Conservation (phyloP, 345 rosid species). For the Cardamine resedifolia region DNA sequence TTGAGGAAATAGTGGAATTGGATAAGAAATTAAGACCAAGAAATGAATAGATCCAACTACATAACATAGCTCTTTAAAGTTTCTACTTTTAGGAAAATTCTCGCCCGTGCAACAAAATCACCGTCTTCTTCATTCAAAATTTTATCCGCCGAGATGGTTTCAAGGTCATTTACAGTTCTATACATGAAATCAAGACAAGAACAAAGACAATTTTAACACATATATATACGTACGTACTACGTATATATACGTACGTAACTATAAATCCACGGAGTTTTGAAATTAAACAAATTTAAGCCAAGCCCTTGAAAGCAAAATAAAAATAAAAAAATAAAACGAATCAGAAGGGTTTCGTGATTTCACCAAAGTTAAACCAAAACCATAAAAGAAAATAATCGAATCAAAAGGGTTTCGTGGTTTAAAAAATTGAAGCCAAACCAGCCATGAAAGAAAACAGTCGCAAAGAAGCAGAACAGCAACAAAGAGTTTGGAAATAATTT, state of each 20-base stretch:
- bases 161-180: not conserved
- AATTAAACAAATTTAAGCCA: slow-evolving; percentile 22
- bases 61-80: slow-evolving; percentile 32
- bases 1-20: slow-evolving; percentile 19
- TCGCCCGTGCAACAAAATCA: slow-evolving; percentile 21
- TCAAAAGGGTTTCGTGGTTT: not conserved
- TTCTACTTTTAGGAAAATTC: slow-evolving; percentile 50
- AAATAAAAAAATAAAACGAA: not conserved
- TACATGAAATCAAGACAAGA: slow-evolving; percentile 35
- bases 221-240: not conserved
- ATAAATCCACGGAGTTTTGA: not conserved
- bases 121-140: not conserved
- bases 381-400: not conserved
- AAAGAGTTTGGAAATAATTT: not conserved
- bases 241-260: not conserved
- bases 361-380: slow-evolving; percentile 30
- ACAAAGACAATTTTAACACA: not conserved
- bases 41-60: slow-evolving; percentile 20
- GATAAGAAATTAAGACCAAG: slow-evolving; percentile 16
- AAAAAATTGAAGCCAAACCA: slow-evolving; percentile 27
- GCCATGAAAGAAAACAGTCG: not conserved
- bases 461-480: slow-evolving; percentile 4
- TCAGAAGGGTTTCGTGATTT: not conserved
- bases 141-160: not conserved
- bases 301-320: slow-evolving; percentile 15